Percentiles rank a stretch among this genome's conserved stretches.
Conservation (phyloP, 768 basidiomycete species). For the Termitomyces sp. region DNA sequence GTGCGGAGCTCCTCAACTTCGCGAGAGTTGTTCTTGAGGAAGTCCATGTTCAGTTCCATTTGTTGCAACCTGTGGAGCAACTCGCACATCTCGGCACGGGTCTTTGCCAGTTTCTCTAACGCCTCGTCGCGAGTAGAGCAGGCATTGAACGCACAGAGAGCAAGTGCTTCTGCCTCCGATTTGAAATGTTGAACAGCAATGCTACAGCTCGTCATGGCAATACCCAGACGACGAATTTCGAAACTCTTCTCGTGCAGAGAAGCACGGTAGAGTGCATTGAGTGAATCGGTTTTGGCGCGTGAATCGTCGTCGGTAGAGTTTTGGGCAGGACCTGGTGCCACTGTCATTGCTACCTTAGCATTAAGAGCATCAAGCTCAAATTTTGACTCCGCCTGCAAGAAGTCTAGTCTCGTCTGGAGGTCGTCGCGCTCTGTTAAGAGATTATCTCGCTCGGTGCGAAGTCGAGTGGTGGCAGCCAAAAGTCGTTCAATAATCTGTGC, state of each 20-base stretch:
- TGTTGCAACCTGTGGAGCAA: constrained; percentile 21
- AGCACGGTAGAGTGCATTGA: constrained; percentile 16
- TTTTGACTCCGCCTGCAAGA: constrained; percentile 61
- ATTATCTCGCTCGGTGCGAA: constrained; percentile 61
- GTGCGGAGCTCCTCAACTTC: constrained; percentile 32
- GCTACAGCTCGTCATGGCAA: constrained; percentile 28
- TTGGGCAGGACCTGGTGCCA: constrained; percentile 19
- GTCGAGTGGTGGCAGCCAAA: constrained; percentile 57
- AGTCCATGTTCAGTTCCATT: constrained; percentile 23
- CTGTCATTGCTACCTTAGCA: constrained; percentile 33
- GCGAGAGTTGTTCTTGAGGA: constrained; percentile 31
- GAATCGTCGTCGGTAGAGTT: constrained; percentile 19
- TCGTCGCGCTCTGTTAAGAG: constrained; percentile 54
- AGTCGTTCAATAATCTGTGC: constrained; percentile 48
- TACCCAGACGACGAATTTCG: constrained; percentile 27
- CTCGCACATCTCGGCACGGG: constrained; percentile 18
- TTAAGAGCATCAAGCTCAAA: constrained; percentile 60
- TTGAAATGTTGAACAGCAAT: constrained; percentile 36
- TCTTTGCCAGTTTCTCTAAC: constrained; percentile 8
- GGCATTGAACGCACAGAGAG: not conserved
- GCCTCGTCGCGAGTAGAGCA: constrained; percentile 8
- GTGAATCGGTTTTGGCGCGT: constrained; percentile 25
- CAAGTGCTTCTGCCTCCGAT: constrained; percentile 18
- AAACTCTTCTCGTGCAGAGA: constrained; percentile 21
- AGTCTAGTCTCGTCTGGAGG: constrained; percentile 59